These are phyloP conservation scores for Fusarium lyarnte DNA, from an alignment of 2,329 filamentous ascomycete genomes.

Conservation along the genomic window DNA sequence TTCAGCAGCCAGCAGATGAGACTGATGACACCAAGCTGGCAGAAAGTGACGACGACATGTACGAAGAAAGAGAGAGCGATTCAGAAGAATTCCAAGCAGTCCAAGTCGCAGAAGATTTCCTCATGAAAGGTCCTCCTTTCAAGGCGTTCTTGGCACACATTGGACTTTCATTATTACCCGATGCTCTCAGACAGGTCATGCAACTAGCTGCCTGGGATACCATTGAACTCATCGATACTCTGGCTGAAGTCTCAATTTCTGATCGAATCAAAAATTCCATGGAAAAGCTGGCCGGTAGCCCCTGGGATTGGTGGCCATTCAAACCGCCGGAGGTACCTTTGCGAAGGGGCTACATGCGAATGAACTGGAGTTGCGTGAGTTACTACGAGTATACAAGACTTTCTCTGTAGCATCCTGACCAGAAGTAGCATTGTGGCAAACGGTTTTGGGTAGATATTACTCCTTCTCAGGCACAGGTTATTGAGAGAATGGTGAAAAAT, in stretches of 20 bases:
- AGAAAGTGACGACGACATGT: background rate
- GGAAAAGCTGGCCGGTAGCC: background rate
- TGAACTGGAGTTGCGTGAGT: conserved; percentile 9
- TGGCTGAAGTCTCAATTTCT: background rate
- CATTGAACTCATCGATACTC: background rate
- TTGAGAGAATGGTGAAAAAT: background rate
- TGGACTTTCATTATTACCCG: background rate
- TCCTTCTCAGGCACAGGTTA: background rate
- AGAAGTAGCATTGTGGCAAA: background rate
- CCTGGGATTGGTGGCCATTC: conserved; percentile 8
- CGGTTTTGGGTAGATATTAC: background rate
- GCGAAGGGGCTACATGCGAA: background rate
- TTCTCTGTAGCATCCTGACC: background rate
- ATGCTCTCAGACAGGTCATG: background rate
- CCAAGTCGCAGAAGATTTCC: background rate
- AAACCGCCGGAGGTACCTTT: background rate
- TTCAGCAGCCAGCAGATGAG: background rate
- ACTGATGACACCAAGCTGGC: too few species aligned
- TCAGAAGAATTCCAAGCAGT: background rate
- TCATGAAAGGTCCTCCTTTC: background rate
- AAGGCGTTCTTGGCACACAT: background rate
- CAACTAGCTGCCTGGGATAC: background rate
- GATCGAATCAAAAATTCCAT: background rate
- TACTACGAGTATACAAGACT: background rate
- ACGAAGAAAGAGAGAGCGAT: background rate